These are phyloP conservation scores for Botrytis fragariae DNA, from an alignment of 2,329 filamentous ascomycete genomes.

Conservation along the genomic window DNA sequence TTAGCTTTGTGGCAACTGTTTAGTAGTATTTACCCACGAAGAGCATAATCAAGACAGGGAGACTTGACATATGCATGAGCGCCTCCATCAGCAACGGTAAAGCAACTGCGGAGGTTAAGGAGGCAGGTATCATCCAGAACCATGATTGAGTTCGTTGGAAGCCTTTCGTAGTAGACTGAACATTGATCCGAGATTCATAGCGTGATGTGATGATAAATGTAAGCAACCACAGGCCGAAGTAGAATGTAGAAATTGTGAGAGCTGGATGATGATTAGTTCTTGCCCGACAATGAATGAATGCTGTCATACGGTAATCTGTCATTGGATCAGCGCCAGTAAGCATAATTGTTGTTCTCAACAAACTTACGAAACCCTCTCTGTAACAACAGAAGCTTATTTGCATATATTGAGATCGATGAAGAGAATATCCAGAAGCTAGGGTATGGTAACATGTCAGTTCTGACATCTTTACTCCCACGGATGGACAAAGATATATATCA, in stretches of 20 bases:
- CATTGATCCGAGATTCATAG: neutral
- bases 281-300: too few species aligned
- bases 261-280: neutral
- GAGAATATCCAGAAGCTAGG: neutral
- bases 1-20: constrained; percentile 5
- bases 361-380: neutral
- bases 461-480: neutral
- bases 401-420: neutral
- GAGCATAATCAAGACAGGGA: constrained; percentile 33
- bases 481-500: neutral
- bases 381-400: neutral
- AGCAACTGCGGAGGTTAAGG: constrained; percentile 29
- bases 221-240: neutral
- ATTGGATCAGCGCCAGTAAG: neutral
- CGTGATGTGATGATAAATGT: neutral
- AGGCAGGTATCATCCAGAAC: constrained; percentile 27
- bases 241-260: neutral
- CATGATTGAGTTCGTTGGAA: constrained; percentile 14
- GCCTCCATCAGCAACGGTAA: constrained; percentile 32
- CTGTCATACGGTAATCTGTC: constrained; percentile 4
- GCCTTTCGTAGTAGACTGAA: too few species aligned
- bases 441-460: neutral
- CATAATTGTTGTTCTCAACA: neutral
- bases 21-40: constrained; percentile 29
- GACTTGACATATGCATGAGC: constrained; percentile 33